Evolutionary conservation across 129 eudicot species (phyloP).

Genomic region (Arctium minus): DNA sequence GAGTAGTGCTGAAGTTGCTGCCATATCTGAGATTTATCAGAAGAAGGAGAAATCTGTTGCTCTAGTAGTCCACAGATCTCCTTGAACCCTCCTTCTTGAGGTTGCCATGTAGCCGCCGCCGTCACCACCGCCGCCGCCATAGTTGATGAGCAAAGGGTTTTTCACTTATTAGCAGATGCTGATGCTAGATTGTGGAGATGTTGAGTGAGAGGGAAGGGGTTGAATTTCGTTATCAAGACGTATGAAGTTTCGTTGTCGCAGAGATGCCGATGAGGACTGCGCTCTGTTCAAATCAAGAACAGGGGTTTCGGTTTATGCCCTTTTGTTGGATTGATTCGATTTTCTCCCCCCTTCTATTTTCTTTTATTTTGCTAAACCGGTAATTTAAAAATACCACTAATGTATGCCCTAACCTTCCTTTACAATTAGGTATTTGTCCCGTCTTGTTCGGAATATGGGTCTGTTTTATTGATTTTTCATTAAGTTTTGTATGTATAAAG

Average conservation of each 20-base stretch:
- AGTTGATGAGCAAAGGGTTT: not conserved
- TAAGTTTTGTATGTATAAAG: too few species aligned
- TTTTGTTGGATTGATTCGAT: not conserved
- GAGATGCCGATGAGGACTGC: conserved; percentile 27
- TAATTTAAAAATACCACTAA: not conserved
- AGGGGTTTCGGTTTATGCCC: conserved; percentile 24
- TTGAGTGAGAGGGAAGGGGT: not conserved
- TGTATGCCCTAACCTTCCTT: not conserved
- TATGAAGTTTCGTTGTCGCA: not conserved
- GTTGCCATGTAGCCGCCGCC: conserved; percentile 59
- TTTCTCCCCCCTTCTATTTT: not conserved
- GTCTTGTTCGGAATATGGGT: too few species aligned
- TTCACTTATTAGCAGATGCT: not conserved
- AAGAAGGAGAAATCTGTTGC: conserved; percentile 86
- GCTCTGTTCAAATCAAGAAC: conserved; percentile 24
- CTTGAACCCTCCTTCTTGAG: conserved; percentile 83
- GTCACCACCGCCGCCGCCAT: conserved; percentile 25
- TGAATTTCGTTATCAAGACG: not conserved
- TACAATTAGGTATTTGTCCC: too few species aligned
- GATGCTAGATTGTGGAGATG: not conserved
- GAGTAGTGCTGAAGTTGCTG: conserved; percentile 90
- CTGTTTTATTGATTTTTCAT: too few species aligned
- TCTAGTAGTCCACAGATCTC: conserved; percentile 94
- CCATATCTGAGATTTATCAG: conserved; percentile 89
- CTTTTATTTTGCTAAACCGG: not conserved